Conservation (phyloP, 2,329 filamentous ascomycete species). For the Tolypocladium paradoxum region DNA sequence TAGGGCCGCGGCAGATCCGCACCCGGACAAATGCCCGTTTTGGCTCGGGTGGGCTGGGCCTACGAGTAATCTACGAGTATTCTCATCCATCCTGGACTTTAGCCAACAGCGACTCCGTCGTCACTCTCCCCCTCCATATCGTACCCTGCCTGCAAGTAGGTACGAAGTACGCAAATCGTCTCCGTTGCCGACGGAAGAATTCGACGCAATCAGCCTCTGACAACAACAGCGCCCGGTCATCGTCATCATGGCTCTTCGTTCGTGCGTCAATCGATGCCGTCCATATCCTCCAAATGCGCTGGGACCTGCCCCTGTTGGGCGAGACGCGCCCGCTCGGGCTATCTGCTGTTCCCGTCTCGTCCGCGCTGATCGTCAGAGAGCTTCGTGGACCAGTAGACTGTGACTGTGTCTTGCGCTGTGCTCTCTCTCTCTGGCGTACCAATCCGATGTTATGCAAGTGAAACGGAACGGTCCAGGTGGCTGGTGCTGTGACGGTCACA, state of each 20-base stretch:
- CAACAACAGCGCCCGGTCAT: background rate
- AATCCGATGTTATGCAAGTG: background rate
- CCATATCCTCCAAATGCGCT: background rate
- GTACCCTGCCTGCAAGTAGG: no score
- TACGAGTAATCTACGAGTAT: no score
- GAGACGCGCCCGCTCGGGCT: background rate
- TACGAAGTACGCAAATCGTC: no score
- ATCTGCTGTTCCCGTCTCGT: background rate
- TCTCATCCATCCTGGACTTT: background rate
- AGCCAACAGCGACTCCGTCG: background rate
- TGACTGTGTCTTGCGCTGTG: background rate
- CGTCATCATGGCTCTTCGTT: background rate
- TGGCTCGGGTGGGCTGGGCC: no score
- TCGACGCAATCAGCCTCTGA: background rate
- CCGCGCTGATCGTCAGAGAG: background rate
- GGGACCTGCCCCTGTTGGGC: background rate
- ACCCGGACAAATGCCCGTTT: constrained; percentile 5
- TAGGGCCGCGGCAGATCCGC: constrained; percentile 5
- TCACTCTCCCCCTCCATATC: no score
- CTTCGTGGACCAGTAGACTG: background rate
- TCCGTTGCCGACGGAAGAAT: background rate
- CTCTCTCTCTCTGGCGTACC: background rate
- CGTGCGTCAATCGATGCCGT: background rate
- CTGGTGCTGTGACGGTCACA: background rate
- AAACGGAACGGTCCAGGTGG: background rate